Base-by-base conservation (phyloP, 345 rosid species). In the Populus simonii region DNA sequence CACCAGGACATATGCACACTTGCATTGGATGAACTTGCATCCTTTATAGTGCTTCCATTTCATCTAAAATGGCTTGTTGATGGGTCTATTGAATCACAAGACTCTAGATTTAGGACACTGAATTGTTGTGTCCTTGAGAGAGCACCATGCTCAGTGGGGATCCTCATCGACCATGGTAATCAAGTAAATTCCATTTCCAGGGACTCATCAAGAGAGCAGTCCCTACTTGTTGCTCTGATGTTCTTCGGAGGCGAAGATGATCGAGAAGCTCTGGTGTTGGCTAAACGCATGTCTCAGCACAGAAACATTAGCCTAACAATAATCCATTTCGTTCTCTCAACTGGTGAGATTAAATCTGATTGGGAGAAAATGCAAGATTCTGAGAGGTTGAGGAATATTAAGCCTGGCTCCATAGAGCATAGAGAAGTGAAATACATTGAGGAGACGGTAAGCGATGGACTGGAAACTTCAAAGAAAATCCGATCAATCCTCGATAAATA, bases 101-200 rank as follows among this genome's bases (percentile, higher is more conserved):
- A 77, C 63, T 65, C 18, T 7, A 33, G 72, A 17, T 39, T 84
- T 22, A 75, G 84, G 74, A 49, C n/a, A 22, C 55, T 87, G 63
- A 87, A 87, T 71, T 43, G 45, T 12, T 81, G 80, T 22, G 79
- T 89, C 71, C 82, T 89, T 3, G 84, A 86, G 3, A 81, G 59
- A 27, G 88, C 88, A 0, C 90, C 89, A 0, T 87, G 92, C 71
- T 89, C 92, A 0, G 86, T 86, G 0, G 90, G 87, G 33, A 86
- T 87, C 70, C 70, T 85, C 7, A 49, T 87, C 8, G 85, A 87
- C 68, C 78, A 89, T 8, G 84, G 85, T 45, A 81, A 82, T 25
- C 35, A 1, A 22, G 13, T 1, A 16, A 77, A 51, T 49, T 73
- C 23, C 25, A 2, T 8, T 5, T 43, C 4, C 18, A 31, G 13